Evolutionary conservation across 179 eudicot genomes (phyloP), one percentile per base, ranked within the genome.

Genomic region (Spinacia oleracea): DNA sequence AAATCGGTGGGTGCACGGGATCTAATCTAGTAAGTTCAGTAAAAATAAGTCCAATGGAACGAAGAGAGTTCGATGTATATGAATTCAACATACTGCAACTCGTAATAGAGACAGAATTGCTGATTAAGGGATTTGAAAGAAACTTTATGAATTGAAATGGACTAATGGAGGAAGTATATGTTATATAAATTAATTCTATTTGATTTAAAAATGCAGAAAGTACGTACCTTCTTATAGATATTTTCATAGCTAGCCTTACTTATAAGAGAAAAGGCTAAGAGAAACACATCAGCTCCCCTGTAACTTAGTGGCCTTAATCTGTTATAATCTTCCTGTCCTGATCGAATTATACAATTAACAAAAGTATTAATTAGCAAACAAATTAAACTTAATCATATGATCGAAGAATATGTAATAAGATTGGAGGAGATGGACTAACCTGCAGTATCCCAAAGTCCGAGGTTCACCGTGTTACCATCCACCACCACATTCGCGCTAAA

Each of bases 251-350:
- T 78, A 60, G 81, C 76, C 72, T 72, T 78, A 23, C 81, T 78
- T 11, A 78, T 50, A n/a, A 78, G 81, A 12, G 81, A 78, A 73
- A 78, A 78, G 76, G 81, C 71, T 42, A 78, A 71, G 40, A 78
- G 77, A 78, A 78, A 78, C 16, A 78, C 70, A 78, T 78, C 81
- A 78, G 81, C 81, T 72, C 81, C 81, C 18, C 81, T 71, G 40
- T 78, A 78, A 59, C 81, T 78, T 34, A 78, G n/a, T 14, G 81
- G 81, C 72, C 81, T 72, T 62, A 78, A 62, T 16, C 77, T 25
- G 38, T 78, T 78, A 38, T 78, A 78, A 48, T 78, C 81, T 20
- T 78, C 81, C 29, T 78, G 81, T 8, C 81, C 81, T 78, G 46
- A 6, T 53, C n/a, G n/a, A 2, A 21, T 34, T 35, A 6, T n/a